Percentiles rank a stretch among this genome's conserved stretches.
phyloP scores from a whole-genome alignment of 2,329 filamentous ascomycete genomes.

The Exophiala spinifera region DNA sequence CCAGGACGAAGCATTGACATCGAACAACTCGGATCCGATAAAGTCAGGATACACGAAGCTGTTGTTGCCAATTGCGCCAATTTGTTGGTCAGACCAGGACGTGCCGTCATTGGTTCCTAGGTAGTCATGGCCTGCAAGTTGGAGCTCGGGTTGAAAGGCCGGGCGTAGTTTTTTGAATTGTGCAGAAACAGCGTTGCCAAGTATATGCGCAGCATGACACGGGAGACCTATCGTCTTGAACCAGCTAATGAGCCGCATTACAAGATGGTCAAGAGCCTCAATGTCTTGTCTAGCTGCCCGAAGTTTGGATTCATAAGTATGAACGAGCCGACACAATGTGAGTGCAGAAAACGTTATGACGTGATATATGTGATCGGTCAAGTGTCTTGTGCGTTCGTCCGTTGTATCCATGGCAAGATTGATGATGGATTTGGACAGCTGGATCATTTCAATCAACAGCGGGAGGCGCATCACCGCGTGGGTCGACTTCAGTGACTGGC shows the following conservation, averaged over 20 bases:
- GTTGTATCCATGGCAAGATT: constrained; percentile 43
- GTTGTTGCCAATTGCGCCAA: background rate
- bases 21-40: constrained; percentile 1
- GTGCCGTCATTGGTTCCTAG: background rate
- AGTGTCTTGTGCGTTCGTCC: constrained; percentile 44
- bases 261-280: constrained; percentile 34
- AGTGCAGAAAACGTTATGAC: constrained; percentile 47
- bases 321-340: constrained; percentile 39
- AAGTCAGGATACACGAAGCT: background rate
- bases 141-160: constrained; percentile 28
- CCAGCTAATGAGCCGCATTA: constrained; percentile 39
- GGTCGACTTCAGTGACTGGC: constrained; percentile 38
- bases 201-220: constrained; percentile 42
- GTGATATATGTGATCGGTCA: constrained; percentile 49
- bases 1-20: background rate
- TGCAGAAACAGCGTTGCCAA: constrained; percentile 40
- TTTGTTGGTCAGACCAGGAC: background rate
- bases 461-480: constrained; percentile 36
- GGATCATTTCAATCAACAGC: constrained; percentile 42
- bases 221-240: constrained; percentile 42
- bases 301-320: constrained; percentile 38
- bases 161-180: constrained; percentile 39
- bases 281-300: constrained; percentile 33
- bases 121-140: background rate
- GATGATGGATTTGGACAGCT: constrained; percentile 41